A percentile compares a stretch with the other conserved stretches of the same genome.
phyloP scores from a whole-genome alignment of 306 rosid genomes.

The Rosa rugosa region DNA sequence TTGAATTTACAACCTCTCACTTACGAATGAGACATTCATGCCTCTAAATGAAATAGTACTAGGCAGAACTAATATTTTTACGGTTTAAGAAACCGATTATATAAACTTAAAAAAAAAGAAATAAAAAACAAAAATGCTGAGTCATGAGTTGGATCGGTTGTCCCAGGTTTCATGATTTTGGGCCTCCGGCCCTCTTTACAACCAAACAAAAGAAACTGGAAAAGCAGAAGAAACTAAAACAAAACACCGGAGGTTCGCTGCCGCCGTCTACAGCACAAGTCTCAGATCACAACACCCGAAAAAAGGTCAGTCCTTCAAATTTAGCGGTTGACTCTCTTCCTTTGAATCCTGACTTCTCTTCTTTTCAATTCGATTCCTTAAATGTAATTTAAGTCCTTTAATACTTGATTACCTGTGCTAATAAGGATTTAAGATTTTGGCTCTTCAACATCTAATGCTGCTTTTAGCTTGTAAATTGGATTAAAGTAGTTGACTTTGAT shows the following conservation, averaged over 20 bases:
- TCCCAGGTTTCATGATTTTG: no score
- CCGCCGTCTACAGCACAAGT: neutral
- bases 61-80: no score
- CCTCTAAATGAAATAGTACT: no score
- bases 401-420: neutral
- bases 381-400: neutral
- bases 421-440: neutral
- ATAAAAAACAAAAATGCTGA: no score
- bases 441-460: neutral
- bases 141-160: no score
- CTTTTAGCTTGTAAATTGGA: neutral
- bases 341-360: neutral
- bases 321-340: neutral
- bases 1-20: no score
- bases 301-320: slow-evolving; percentile 6
- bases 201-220: no score
- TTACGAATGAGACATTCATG: no score
- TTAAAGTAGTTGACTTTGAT: neutral
- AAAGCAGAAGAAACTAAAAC: neutral
- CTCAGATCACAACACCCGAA: neutral
- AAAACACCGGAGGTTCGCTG: neutral
- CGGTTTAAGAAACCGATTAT: no score
- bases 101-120: no score
- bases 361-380: neutral
- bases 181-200: no score